phyloP scores from a whole-genome alignment of 495 filamentous ascomycete genomes.

The Aspergillus sclerotiicarbonarius region DNA sequence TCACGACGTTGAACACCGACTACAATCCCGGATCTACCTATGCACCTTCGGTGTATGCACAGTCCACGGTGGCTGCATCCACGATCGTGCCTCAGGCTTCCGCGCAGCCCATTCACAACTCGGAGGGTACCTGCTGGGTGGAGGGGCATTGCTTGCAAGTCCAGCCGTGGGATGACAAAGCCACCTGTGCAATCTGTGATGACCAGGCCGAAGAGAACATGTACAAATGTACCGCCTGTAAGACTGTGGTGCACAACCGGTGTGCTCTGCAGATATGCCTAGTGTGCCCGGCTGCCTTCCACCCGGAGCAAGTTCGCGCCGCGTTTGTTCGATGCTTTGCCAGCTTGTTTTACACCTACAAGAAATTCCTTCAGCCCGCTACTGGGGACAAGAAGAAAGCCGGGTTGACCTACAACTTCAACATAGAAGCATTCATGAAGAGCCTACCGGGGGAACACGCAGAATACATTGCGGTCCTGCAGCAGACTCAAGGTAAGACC shows the following conservation, averaged over 20 bases:
- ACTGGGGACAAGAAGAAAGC: conserved; percentile 79
- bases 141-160: conserved; percentile 91
- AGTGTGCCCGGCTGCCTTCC: conserved; percentile 87
- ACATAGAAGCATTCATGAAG: conserved; percentile 88
- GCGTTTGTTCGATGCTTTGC: conserved; percentile 94
- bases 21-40: conserved; percentile 75
- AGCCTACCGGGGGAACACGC: conserved; percentile 89
- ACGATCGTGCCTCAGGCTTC: conserved; percentile 93
- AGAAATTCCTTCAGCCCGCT: conserved; percentile 75
- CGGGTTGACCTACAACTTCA: conserved; percentile 86
- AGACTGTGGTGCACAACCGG: conserved; percentile 70
- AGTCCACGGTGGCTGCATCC: conserved; percentile 95
- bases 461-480: conserved; percentile 81
- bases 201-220: conserved; percentile 87
- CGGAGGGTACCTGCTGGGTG: conserved; percentile 83
- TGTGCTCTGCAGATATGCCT: conserved; percentile 80
- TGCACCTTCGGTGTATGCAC: conserved; percentile 92
- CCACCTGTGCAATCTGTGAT: conserved; percentile 81
- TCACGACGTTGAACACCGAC: conserved; percentile 77
- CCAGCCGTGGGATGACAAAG: conserved; percentile 62
- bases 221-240: conserved; percentile 81
- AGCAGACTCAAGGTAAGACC: conserved; percentile 83
- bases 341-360: conserved; percentile 92
- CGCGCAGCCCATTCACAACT: conserved; percentile 80
- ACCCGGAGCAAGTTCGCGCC: conserved; percentile 83